Conservation (phyloP, 129 eudicot species). For the Flaveria bidentis region DNA sequence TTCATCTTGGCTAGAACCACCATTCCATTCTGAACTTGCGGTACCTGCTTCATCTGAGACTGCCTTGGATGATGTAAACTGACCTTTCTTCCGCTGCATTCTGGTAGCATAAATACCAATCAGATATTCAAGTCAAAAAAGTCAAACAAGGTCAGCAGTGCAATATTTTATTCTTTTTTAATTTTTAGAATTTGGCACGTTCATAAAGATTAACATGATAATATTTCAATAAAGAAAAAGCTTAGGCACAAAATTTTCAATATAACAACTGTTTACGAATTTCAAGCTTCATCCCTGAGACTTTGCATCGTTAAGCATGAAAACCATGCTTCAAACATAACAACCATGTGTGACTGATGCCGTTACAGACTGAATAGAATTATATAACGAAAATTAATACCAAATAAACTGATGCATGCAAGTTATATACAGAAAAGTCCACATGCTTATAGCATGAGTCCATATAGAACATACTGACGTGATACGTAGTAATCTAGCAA, state of each 20-base stretch:
- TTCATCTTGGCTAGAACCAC: slow-evolving; percentile 62
- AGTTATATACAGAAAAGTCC: not conserved
- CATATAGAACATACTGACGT: not conserved
- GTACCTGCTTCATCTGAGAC: slow-evolving; percentile 58
- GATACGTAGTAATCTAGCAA: not conserved
- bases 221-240: not conserved
- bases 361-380: not conserved
- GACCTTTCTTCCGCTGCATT: slow-evolving; percentile 97
- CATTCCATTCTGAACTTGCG: slow-evolving; percentile 70
- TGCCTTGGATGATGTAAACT: slow-evolving; percentile 81
- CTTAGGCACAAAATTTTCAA: not conserved
- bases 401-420: not conserved
- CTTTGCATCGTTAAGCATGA: not conserved
- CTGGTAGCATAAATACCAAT: slow-evolving; percentile 39
- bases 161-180: not conserved
- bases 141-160: not conserved
- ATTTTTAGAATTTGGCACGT: not conserved
- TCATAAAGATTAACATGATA: not conserved
- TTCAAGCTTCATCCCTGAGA: not conserved
- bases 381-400: not conserved
- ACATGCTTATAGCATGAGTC: slow-evolving; percentile 1
- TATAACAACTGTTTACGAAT: not conserved
- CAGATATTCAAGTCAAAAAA: slow-evolving; percentile 13
- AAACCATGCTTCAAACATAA: not conserved
- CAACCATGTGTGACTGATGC: not conserved